phyloP scores from a whole-genome alignment of 352 stramenopile genomes.

The Sclerospora graminicola region DNA sequence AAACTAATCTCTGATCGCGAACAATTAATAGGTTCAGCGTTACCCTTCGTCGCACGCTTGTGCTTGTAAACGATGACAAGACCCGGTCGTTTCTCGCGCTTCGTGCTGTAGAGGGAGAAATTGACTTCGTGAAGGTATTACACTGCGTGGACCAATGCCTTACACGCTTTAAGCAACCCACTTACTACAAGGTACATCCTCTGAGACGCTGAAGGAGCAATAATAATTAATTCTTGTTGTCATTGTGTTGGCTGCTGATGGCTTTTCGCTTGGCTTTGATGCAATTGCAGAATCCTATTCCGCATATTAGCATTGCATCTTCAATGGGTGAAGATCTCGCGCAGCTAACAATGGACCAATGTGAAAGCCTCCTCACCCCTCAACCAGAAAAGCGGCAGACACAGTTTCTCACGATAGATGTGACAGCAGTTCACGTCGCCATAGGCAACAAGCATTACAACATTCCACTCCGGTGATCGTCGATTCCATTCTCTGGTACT shows the following conservation, averaged over 20 bases:
- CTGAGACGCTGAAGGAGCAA: background rate
- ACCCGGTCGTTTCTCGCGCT: constrained; percentile 69
- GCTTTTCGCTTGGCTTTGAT: constrained; percentile 1
- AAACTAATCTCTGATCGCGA: background rate
- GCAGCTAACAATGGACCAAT: constrained; percentile 30
- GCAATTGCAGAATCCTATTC: constrained; percentile 49
- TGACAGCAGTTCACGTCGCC: constrained; percentile 40
- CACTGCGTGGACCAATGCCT: constrained; percentile 58
- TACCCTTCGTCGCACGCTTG: constrained; percentile 22
- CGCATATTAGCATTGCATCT: constrained; percentile 73
- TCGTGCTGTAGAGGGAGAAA: constrained; percentile 24
- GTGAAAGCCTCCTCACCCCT: constrained; percentile 11
- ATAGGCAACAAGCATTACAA: constrained; percentile 82
- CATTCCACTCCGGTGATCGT: constrained; percentile 37
- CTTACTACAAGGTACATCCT: constrained; percentile 53
- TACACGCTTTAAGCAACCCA: constrained; percentile 28
- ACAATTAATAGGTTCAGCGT: constrained; percentile 38
- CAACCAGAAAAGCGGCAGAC: constrained; percentile 10
- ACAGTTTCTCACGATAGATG: constrained; percentile 10
- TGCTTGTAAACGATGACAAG: constrained; percentile 65
- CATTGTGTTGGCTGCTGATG: constrained; percentile 39
- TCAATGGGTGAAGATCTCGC: constrained; percentile 38
- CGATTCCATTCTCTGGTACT: too few relatives aligned
- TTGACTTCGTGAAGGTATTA: constrained; percentile 30
- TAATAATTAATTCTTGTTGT: constrained; percentile 18